A percentile compares a stretch with the other conserved stretches of the same genome.
phyloP scores from a whole-genome alignment of 2,329 filamentous ascomycete species.

The Hymenoscyphus fraxineus region DNA sequence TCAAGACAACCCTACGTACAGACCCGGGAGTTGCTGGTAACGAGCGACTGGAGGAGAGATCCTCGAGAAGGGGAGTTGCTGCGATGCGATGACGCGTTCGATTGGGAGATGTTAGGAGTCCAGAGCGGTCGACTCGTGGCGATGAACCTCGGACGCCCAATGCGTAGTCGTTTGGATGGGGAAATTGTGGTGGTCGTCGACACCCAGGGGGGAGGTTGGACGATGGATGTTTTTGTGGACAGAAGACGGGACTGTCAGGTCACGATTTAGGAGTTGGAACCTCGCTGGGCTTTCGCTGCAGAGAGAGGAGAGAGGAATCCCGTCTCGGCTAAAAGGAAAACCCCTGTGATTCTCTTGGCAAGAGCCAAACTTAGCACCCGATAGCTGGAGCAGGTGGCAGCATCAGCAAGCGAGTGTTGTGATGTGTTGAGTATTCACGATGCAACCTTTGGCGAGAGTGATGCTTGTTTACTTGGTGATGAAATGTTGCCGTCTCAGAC shows the following conservation, averaged over 20 bases:
- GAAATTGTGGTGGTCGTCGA: constrained; percentile 6
- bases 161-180: constrained; percentile 8
- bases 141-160: constrained; percentile 25
- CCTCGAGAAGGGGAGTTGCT: constrained; percentile 28
- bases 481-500: background rate
- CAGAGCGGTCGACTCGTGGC: constrained; percentile 21
- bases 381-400: background rate
- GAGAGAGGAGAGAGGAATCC: background rate
- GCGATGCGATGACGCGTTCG: constrained; percentile 31
- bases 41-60: constrained; percentile 34
- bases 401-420: too few species aligned
- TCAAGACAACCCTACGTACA: constrained; percentile 23
- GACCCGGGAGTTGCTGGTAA: constrained; percentile 25
- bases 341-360: constrained; percentile 8
- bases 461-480: background rate
- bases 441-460: background rate
- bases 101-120: constrained; percentile 19
- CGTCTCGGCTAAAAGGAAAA: constrained; percentile 5
- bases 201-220: constrained; percentile 14
- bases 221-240: constrained; percentile 7
- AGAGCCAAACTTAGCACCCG: background rate
- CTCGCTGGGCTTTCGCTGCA: background rate
- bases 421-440: background rate
- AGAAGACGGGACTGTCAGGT: constrained; percentile 17
- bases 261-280: constrained; percentile 19